These are phyloP conservation scores for Psilocybe cyanescens DNA, from an alignment of 768 basidiomycete species.

Conservation along the genomic window DNA sequence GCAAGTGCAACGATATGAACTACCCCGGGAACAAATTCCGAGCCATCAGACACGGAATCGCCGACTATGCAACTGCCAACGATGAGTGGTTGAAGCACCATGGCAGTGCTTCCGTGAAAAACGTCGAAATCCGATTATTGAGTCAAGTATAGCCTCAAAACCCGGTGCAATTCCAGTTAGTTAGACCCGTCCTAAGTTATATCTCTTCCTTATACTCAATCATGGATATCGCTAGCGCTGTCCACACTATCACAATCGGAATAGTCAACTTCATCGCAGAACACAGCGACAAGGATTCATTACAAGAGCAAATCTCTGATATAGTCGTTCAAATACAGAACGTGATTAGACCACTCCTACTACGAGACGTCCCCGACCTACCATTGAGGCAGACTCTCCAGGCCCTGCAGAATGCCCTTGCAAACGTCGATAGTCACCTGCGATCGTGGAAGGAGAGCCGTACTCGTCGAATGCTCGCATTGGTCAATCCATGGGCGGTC, in stretches of 20 bases:
- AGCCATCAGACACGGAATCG: too few species aligned
- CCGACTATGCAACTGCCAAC: too few species aligned
- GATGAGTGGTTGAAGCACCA: too few species aligned
- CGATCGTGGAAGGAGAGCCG: conserved; percentile 19
- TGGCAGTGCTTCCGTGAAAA: too few species aligned
- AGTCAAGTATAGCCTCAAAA: too few species aligned
- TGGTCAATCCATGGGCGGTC: conserved; percentile 17
- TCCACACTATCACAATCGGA: conserved; percentile 11
- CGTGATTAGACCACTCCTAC: conserved; percentile 15
- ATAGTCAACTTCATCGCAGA: conserved; percentile 23
- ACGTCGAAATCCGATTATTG: not conserved
- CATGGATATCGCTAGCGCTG: conserved; percentile 13
- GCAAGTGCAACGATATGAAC: too few species aligned
- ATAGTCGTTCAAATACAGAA: conserved; percentile 19
- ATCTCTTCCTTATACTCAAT: not conserved
- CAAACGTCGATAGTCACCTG: conserved; percentile 13
- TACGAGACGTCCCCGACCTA: conserved; percentile 8
- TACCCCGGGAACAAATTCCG: too few species aligned
- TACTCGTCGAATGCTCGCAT: conserved; percentile 5
- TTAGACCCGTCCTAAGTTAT: too few species aligned
- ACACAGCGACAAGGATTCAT: conserved; percentile 14
- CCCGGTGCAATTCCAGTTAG: not conserved
- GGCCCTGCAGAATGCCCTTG: conserved; percentile 7
- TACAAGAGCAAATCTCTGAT: conserved; percentile 14
- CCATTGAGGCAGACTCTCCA: conserved; percentile 14